Evolutionary conservation across 768 basidiomycete genomes (phyloP), one percentile per base, ranked within the genome.

Genomic region (Tylopilus sp.): DNA sequence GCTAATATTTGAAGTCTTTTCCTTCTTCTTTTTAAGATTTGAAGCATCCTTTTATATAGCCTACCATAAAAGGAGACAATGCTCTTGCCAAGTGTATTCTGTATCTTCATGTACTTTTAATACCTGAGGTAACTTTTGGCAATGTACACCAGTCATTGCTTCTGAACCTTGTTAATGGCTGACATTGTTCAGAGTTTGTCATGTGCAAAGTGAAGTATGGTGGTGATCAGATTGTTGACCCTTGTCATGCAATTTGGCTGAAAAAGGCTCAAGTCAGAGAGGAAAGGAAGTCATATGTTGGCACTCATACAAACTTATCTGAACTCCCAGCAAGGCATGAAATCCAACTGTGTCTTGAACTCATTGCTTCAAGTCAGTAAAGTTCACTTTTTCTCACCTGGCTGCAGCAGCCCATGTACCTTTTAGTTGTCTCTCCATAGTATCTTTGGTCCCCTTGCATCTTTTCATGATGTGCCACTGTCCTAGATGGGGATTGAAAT

Each of bases 181-280:
- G 88, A 76, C 45, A 98, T 88, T 6, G 73, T 74, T 12, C 87
- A 83, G 6, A 99, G 79, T 58, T 92, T 83, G 14, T 79, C 74
- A 66, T 99, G 97, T 17, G 92, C 89, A 38, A 91, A 86, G 3
- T 95, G 87, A 1, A 99, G 81, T 1, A 92, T 88, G 2, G 89
- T 85, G 10, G 94, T 86, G 45, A 99, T 90, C 29, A 95, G 94
- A 69, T 99, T 97, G 66, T 98, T 95, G 33, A 94, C 87, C 55
- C 87, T 84, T 42, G 84, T 78, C 22, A 82, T 74, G 63, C 81
- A 91, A 66, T 91, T 83, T 42, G 87, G 86, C 87, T 89, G 56
- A 24, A 59, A 40, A 47, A 53, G 42, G 37, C 21, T 40, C 4
- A 46, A 5, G 50, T 66, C 55, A 71, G 64, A 69, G 60, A 55